Percentiles rank a stretch among this genome's conserved stretches.
phyloP scores from a whole-genome alignment of 2,329 filamentous ascomycete species.

The Tolypocladium amazonense region DNA sequence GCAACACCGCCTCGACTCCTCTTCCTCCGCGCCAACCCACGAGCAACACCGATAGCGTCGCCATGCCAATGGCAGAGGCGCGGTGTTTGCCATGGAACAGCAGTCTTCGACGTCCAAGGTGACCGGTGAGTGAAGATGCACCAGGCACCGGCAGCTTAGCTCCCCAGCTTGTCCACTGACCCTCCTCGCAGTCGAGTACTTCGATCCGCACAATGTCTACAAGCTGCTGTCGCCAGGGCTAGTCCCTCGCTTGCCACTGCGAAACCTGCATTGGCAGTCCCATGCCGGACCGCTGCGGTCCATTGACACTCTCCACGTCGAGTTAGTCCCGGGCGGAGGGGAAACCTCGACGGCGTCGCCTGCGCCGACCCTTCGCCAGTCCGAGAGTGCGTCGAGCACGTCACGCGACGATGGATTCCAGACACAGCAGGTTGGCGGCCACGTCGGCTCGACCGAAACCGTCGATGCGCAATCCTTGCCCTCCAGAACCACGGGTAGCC shows the following conservation, averaged over 20 bases:
- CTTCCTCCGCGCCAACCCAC: background rate
- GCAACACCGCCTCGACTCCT: background rate
- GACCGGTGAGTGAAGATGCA: conserved; percentile 43
- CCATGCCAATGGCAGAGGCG: conserved; percentile 16
- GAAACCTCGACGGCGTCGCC: conserved; percentile 28
- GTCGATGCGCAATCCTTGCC: conserved; percentile 22
- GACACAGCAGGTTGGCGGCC: conserved; percentile 39
- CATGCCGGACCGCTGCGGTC: conserved; percentile 83
- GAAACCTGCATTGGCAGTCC: conserved; percentile 95
- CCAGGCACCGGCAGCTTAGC: background rate
- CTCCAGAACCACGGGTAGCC: conserved; percentile 20
- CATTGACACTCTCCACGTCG: conserved; percentile 85
- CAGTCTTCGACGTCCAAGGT: conserved; percentile 65
- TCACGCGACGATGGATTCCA: conserved; percentile 49
- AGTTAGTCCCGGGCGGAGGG: conserved; percentile 58
- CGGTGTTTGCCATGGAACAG: conserved; percentile 46
- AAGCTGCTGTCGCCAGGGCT: conserved; percentile 70
- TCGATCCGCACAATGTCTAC: conserved; percentile 85
- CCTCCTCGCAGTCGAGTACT: conserved; percentile 68
- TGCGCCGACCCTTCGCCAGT: conserved; percentile 18
- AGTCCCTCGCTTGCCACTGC: conserved; percentile 68
- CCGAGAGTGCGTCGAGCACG: conserved; percentile 22
- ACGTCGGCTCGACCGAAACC: conserved; percentile 25
- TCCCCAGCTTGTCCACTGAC: background rate
- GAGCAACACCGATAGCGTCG: conserved; percentile 7